Evolutionary conservation across 2,329 filamentous ascomycete genomes (phyloP).

Genomic region (Paecilomyces fulvus): DNA sequence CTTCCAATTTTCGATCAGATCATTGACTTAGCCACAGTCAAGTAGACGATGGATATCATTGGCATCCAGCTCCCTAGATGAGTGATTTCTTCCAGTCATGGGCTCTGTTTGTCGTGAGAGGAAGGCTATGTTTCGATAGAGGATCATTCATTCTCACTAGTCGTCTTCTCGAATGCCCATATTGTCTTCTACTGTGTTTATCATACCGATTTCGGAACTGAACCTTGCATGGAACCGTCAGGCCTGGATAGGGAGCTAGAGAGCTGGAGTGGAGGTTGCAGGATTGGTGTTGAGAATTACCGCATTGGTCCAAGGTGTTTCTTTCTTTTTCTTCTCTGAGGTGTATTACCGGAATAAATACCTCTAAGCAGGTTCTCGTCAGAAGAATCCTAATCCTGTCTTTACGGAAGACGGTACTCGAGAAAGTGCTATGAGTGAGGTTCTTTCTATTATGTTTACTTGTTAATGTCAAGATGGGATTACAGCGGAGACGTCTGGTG

Average conservation of each 20-base stretch:
- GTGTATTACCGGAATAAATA: neutral
- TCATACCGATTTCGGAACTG: neutral
- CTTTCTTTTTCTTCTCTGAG: neutral
- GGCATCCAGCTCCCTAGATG: neutral
- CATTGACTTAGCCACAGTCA: neutral
- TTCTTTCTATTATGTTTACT: neutral
- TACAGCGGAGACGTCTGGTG: neutral
- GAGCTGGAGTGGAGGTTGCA: neutral
- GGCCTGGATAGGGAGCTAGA: neutral
- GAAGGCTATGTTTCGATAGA: neutral
- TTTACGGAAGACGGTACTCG: neutral
- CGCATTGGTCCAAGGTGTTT: neutral
- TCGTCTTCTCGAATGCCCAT: neutral
- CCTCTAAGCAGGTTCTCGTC: neutral
- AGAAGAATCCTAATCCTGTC: neutral
- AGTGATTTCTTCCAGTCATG: neutral
- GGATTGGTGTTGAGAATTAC: neutral
- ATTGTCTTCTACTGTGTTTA: neutral
- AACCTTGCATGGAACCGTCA: neutral
- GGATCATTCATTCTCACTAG: neutral
- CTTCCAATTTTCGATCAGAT: neutral
- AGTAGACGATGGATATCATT: neutral
- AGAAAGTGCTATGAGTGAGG: no score
- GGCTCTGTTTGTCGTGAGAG: neutral
- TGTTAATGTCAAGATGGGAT: neutral